Percentiles rank a stretch among this genome's conserved stretches.
phyloP scores from a whole-genome alignment of 148 eudicot genomes.

The Cornus kousa region DNA sequence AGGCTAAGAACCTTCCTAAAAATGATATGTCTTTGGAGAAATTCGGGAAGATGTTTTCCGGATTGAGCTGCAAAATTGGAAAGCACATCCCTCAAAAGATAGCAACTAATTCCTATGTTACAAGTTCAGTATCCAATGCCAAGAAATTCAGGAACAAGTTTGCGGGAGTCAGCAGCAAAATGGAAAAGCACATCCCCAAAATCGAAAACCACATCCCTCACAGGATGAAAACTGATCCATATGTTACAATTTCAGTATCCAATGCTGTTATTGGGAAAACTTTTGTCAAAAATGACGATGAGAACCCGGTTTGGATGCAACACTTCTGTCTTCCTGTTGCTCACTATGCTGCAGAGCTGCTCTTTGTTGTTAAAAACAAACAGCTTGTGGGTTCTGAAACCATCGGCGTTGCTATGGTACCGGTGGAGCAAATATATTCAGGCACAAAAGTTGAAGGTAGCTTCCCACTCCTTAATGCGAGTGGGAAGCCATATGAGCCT shows the following conservation, averaged over 20 bases:
- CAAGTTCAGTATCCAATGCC: constrained; percentile 48
- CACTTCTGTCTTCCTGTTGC: constrained; percentile 72
- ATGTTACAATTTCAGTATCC: constrained; percentile 60
- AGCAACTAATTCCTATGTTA: constrained; percentile 85
- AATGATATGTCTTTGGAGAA: constrained; percentile 62
- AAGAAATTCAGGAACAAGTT: constrained; percentile 20
- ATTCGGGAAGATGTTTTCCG: constrained; percentile 35
- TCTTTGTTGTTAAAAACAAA: constrained; percentile 66
- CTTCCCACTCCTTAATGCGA: constrained; percentile 47
- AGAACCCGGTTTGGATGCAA: constrained; percentile 77
- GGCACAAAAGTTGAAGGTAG: constrained; percentile 52
- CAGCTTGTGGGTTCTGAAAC: constrained; percentile 64
- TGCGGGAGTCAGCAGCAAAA: constrained; percentile 26
- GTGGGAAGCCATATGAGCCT: constrained; percentile 43
- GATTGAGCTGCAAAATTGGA: constrained; percentile 24
- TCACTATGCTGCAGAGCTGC: constrained; percentile 61
- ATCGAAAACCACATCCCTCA: too few species aligned
- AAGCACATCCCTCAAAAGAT: neutral
- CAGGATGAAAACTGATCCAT: constrained; percentile 70
- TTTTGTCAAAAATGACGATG: constrained; percentile 53
- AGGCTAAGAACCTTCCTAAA: constrained; percentile 84
- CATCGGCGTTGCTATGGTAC: constrained; percentile 63
- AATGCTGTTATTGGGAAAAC: constrained; percentile 66
- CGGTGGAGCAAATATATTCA: constrained; percentile 39
- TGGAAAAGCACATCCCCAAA: neutral